Base-by-base conservation (phyloP, 371 early-diverging fungal species). In the Parasitella parasitica region DNA sequence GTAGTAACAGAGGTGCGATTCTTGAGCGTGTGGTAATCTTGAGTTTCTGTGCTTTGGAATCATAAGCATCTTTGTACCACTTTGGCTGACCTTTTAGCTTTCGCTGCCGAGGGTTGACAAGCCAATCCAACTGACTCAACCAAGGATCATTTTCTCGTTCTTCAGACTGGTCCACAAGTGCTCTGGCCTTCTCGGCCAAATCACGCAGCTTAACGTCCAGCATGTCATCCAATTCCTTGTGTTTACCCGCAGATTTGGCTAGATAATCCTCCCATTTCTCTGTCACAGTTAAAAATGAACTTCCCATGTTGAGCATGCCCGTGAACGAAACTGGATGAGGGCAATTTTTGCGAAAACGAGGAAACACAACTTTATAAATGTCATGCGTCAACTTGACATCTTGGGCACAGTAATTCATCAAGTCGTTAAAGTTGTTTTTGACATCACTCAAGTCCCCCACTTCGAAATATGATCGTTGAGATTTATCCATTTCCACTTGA, bases 311-410 rank as follows among this genome's bases (percentile, higher is more conserved):
- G 18, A 96, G 64, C 75, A 94, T 90, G 3, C 98, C 98, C 0
- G 91, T 91, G 77, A 97, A 94, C 4, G 97, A 93, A 24, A 89
- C 94, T 2, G 97, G 97, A 64, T 97, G 94, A 8, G 97, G 96
- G 65, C 97, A 97, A 49, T 93, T 93, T 11, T 77, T 49, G 15
- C 83, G 70, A 70, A 87, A 98, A 30, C 75, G 72, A 6, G 93
- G 91, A 0, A 91, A 87, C 2, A 94, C 85, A 6, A 63, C 62
- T 43, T 76, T 74, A 59, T 88, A 96, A 4, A 97, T 84, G 24
- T 71, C 62, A 38, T 90, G 89, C 0, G 98, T 97, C 26, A 87
- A 81, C 0, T 56, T 62, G 0, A 97, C 98, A 75, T 98, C 99
- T n/a, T 66, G 66, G 6, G 96, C 94, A 73, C 98, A 97, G 69